Evolutionary conservation across 768 basidiomycete genomes (phyloP).

Genomic region (Terana coerulea): DNA sequence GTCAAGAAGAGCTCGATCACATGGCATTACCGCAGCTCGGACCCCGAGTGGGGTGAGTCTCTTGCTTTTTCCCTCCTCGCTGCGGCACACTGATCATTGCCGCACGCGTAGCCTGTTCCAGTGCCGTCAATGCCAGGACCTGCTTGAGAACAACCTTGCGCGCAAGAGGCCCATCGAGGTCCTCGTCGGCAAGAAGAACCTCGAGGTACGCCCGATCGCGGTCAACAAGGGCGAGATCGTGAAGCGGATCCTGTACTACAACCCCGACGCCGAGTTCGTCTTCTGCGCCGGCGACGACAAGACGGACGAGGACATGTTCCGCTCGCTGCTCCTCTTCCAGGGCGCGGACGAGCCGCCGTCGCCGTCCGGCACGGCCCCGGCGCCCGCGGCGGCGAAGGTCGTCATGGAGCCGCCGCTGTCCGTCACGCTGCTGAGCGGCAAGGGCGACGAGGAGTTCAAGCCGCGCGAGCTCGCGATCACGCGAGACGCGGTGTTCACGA

Average conservation of each 20-base stretch:
- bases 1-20: constrained; percentile 97
- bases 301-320: constrained; percentile 99
- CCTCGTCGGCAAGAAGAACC: constrained; percentile 96
- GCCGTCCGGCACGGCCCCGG: background rate
- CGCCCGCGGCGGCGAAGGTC: constrained; percentile 19
- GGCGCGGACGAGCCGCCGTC: background rate
- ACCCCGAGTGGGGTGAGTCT: constrained; percentile 95
- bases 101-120: constrained; percentile 82
- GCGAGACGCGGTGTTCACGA: constrained; percentile 80
- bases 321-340: constrained; percentile 68
- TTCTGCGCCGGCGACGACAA: constrained; percentile 99
- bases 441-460: constrained; percentile 29
- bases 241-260: constrained; percentile 86
- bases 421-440: constrained; percentile 35
- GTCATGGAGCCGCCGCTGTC: constrained; percentile 54
- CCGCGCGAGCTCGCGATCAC: constrained; percentile 59
- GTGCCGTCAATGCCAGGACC: constrained; percentile 93
- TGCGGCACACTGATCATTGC: background rate
- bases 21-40: constrained; percentile 92
- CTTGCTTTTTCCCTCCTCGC: background rate
- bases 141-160: constrained; percentile 91
- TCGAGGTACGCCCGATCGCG: constrained; percentile 93
- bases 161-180: constrained; percentile 96
- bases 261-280: constrained; percentile 92
- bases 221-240: constrained; percentile 99